phyloP scores from a whole-genome alignment of 208 protist species.

The Leishmania amazonensis region DNA sequence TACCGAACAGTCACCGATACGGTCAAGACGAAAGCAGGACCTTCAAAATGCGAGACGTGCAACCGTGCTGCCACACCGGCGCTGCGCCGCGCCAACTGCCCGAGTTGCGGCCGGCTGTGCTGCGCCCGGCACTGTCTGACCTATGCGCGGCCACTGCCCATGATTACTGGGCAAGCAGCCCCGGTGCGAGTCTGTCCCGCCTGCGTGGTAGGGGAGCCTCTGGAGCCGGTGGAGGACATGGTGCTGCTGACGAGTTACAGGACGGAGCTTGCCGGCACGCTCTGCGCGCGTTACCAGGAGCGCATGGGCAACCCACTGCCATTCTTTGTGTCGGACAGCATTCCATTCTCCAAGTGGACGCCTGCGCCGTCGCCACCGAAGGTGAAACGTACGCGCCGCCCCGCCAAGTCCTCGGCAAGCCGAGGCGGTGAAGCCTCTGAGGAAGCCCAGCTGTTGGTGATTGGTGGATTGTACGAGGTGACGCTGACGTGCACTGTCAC shows the following conservation, averaged over 20 bases:
- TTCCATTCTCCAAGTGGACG: constrained; percentile 29
- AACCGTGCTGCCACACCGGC: constrained; percentile 26
- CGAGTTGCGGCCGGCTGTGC: constrained; percentile 68
- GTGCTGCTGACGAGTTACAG: constrained; percentile 63
- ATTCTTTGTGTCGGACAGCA: constrained; percentile 29
- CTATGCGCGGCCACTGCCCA: constrained; percentile 59
- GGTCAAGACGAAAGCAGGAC: constrained; percentile 17
- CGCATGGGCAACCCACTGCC: constrained; percentile 67
- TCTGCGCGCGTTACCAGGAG: constrained; percentile 58
- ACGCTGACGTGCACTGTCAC: constrained; percentile 15
- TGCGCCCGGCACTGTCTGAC: constrained; percentile 59
- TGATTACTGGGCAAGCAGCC: constrained; percentile 27
- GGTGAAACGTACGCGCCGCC: constrained; percentile 1
- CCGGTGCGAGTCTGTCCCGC: constrained; percentile 46
- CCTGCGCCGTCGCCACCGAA: constrained; percentile 15
- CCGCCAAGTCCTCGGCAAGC: not conserved
- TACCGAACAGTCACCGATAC: constrained; percentile 44
- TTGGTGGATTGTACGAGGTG: constrained; percentile 33
- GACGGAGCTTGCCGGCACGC: constrained; percentile 66
- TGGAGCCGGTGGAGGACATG: constrained; percentile 71
- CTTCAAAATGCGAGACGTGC: constrained; percentile 35
- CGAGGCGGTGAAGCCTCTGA: not conserved
- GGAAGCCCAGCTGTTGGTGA: constrained; percentile 14
- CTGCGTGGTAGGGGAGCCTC: constrained; percentile 60
- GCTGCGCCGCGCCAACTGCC: constrained; percentile 66